Base-by-base conservation (phyloP, 2,329 filamentous ascomycete species). In the Colletotrichum sp. region DNA sequence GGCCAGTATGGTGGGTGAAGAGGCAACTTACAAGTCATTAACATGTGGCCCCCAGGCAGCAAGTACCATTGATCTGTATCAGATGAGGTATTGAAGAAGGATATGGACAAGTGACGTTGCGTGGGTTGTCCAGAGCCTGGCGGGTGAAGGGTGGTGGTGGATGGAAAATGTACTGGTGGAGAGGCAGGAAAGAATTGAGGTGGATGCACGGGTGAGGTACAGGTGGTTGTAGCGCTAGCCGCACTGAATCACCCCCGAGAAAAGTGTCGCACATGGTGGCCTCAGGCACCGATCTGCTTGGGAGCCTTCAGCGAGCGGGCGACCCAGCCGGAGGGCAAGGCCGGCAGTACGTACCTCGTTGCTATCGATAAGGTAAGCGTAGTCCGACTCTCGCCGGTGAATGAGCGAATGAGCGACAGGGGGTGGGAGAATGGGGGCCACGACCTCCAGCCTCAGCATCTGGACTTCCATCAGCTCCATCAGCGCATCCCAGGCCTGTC, bases 21-120 rank as follows among this genome's bases (percentile, higher is more conserved):
- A 81, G 79, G 76, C 15, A 76, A 90, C 88, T 87, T 85, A 90
- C 88, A 86, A 87, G 84, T 88, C 87, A 89, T 88, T 83, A 86
- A 88, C 83, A 80, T 83, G 85, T 81, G 82, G 82, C 82, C 80
- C 79, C 81, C 83, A 85, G 83, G 83, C 82, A 85, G 81, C 82
- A 80, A 75, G 77, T 79, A 78, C 52, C 66, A 72, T 71, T 68
- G 61, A 68, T 65, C 43, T 64, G 60, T 36, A 65, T 66, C 72
- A 66, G 67, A 65, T 34, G 63, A 71, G 67, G 73, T 65, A 60
- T 67, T 63, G 73, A 63, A 63, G 48, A 48, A 67, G 64, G 68
- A 66, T 58, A 43, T 43, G 58, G 63, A 72, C 63, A 64, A 74
- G 72, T 72, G 71, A 74, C 60, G 72, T 72, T 66, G 65, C 66